Percentiles rank a stretch among this genome's conserved stretches.
phyloP scores from a whole-genome alignment of 73 alveolate genomes.

The Paramecium primaurelia region DNA sequence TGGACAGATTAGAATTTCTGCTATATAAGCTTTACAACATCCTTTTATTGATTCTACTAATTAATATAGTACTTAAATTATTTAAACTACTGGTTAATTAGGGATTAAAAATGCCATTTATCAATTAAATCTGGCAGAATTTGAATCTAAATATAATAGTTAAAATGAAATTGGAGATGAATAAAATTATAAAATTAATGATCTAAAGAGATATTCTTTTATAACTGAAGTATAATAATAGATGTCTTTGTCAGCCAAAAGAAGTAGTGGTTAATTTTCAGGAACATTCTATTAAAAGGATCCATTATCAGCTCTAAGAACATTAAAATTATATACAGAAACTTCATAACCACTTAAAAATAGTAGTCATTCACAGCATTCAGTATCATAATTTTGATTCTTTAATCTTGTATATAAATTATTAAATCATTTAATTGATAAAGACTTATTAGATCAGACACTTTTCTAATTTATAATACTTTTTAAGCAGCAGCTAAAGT shows the following conservation, averaged over 20 bases:
- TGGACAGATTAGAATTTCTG: constrained; percentile 29
- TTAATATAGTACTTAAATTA: neutral
- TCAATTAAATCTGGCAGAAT: neutral
- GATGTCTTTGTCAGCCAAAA: neutral
- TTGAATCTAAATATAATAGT: neutral
- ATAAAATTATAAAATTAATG: neutral
- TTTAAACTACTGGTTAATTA: neutral
- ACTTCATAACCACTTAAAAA: neutral
- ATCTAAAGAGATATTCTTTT: neutral
- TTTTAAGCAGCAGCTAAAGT: neutral
- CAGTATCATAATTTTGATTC: neutral
- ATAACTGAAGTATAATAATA: neutral
- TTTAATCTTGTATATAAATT: neutral
- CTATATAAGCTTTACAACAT: constrained; percentile 21
- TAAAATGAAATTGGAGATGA: neutral
- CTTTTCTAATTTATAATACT: neutral
- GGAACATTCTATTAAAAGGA: neutral
- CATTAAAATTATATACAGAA: neutral
- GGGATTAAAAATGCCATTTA: neutral
- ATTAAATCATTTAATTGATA: neutral
- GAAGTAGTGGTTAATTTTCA: neutral
- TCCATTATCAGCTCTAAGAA: neutral
- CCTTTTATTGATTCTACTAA: neutral
- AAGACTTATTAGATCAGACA: neutral
- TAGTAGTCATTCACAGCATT: neutral